Base-by-base conservation (phyloP, 768 basidiomycete genomes). In the Steccherinum ochraceum region DNA sequence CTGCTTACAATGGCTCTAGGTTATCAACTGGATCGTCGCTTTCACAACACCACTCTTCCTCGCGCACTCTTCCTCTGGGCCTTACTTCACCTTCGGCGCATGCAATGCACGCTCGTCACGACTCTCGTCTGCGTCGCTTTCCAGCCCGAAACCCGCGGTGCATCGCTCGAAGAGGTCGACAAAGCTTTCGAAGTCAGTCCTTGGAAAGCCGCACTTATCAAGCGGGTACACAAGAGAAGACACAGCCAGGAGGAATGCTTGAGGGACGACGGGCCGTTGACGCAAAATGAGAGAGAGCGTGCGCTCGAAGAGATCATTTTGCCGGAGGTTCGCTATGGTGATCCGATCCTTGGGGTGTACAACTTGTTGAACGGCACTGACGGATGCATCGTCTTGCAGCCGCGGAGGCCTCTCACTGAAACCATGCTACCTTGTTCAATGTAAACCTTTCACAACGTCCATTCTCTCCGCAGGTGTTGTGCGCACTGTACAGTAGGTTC, bases 41-140 rank as follows among this genome's bases (percentile, higher is more conserved):
- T 64, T 74, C 57, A 67, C 74, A 20, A 73, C 75, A 12, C 73
- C 76, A 16, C 59, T 74, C 26, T 78, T 77, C 64, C 69, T 78
- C 45, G 61, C 65, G 2, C 59, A 64, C 42, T 75, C 72, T 5
- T 65, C 69, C 5, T 77, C 69, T 1, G 75, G 73, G 1, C 72
- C 73, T 1, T 77, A 76, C 56, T 77, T 77, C 61, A 58, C 76
- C 42, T 77, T 75, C 48, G 70, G 72, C 23, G 55, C 56, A n/a
- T 69, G 64, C 43, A 58, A n/a, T 69, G 64, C 43, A 58, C 67
- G 16, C 63, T 67, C 40, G 51, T 75, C 40, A 66, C 68, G 21
- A 68, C 68, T 12, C 5, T 71, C 20, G 65, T 72, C 16, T 77
- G 72, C 51, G 46, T 66, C 19, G 60, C 69, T 1, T 71, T 66